Evolutionary conservation across 768 basidiomycete genomes (phyloP).

Genomic region (Leucosporidium yakuticum): DNA sequence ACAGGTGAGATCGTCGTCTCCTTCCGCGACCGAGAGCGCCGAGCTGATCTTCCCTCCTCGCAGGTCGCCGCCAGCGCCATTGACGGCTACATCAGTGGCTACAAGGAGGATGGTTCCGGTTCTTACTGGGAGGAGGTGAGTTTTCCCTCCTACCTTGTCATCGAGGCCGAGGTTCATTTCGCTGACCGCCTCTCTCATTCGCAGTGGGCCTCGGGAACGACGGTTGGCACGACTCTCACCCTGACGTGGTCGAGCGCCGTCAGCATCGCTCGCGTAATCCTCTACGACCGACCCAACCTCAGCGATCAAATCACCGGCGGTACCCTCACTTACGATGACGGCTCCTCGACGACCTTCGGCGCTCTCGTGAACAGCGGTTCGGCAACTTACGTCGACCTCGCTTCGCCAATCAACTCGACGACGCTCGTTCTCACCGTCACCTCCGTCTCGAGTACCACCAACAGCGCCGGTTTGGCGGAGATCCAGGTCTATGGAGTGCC

Average conservation of each 20-base stretch:
- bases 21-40: background rate
- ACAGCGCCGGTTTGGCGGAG: conserved; percentile 29
- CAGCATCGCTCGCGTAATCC: conserved; percentile 9
- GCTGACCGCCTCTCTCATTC: background rate
- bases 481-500: conserved; percentile 17
- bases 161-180: too few species aligned
- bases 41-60: background rate
- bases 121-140: conserved; percentile 6
- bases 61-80: conserved; percentile 18
- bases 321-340: conserved; percentile 25
- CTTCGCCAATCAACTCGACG: conserved; percentile 5
- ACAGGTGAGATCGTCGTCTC: background rate
- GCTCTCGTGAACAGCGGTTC: conserved; percentile 34
- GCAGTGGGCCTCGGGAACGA: conserved; percentile 25
- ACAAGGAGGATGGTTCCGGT: conserved; percentile 8
- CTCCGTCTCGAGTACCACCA: conserved; percentile 9
- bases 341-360: conserved; percentile 12
- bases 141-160: too few species aligned
- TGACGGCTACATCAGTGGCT: conserved; percentile 29
- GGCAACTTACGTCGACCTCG: conserved; percentile 22
- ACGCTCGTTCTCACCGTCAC: conserved; percentile 23
- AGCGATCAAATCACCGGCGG: conserved; percentile 15
- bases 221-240: conserved; percentile 12
- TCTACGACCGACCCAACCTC: conserved; percentile 20
- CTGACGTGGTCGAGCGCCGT: conserved; percentile 8